phyloP scores from a whole-genome alignment of 352 stramenopile genomes.

The Lagenidium giganteum region DNA sequence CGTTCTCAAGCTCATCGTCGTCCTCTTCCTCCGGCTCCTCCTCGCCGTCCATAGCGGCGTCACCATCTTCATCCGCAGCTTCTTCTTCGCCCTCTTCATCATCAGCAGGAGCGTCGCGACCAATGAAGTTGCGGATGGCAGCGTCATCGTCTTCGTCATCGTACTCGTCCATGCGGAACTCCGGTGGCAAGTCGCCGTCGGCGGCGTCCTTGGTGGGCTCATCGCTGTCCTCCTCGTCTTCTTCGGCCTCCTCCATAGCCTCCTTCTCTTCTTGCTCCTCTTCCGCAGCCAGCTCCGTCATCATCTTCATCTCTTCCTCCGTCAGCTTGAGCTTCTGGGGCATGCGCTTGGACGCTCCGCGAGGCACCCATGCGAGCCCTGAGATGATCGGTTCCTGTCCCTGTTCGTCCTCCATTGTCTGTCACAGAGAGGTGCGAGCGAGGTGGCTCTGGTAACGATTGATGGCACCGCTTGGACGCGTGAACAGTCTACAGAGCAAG shows the following conservation, averaged over 20 bases:
- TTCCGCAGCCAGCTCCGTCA: slow-evolving; percentile 70
- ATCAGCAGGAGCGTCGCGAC: slow-evolving; percentile 26
- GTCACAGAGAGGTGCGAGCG: not conserved
- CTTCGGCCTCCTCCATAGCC: slow-evolving; percentile 41
- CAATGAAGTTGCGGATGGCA: slow-evolving; percentile 76
- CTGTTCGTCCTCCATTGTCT: not conserved
- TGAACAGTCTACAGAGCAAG: no score
- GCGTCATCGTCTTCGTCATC: slow-evolving; percentile 83
- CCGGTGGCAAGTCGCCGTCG: slow-evolving; percentile 41
- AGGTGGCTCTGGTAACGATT: not conserved
- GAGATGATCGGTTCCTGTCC: slow-evolving; percentile 34
- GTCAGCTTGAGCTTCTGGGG: slow-evolving; percentile 85
- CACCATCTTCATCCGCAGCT: slow-evolving; percentile 17
- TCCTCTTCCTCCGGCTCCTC: slow-evolving; percentile 50
- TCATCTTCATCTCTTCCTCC: slow-evolving; percentile 76
- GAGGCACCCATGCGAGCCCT: slow-evolving; percentile 51
- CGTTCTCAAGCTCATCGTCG: slow-evolving; percentile 63
- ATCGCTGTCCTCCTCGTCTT: slow-evolving; percentile 33
- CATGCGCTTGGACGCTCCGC: slow-evolving; percentile 47
- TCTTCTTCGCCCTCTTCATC: slow-evolving; percentile 34
- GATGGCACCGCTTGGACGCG: no score
- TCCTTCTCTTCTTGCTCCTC: slow-evolving; percentile 62
- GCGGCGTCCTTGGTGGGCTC: slow-evolving; percentile 18
- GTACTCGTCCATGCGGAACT: slow-evolving; percentile 88
- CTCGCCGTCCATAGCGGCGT: slow-evolving; percentile 52